Evolutionary conservation across 2,329 filamentous ascomycete species (phyloP).

Genomic region (Ophiobolus disseminans): DNA sequence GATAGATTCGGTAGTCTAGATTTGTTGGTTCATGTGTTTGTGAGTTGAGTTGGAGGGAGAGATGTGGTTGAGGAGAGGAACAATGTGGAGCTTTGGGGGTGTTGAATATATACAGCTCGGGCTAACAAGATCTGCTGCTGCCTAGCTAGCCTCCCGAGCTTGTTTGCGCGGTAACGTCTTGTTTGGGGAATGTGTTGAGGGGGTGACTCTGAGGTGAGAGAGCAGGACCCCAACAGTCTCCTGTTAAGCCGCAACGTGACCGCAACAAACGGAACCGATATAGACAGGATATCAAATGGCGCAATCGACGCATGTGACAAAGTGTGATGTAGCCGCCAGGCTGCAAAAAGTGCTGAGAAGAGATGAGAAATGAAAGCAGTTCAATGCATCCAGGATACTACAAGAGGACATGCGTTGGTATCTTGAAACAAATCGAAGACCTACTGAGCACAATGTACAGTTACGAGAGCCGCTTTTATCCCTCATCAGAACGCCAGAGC

Average conservation of each 20-base stretch:
- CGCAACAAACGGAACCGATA: neutral
- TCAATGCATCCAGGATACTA: neutral
- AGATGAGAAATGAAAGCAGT: neutral
- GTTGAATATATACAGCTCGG: no score
- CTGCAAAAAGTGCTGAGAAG: neutral
- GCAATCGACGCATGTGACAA: neutral
- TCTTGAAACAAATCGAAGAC: constrained; percentile 12
- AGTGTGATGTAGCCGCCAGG: constrained; percentile 5
- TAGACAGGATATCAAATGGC: neutral
- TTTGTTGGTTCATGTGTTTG: neutral
- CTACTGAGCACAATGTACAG: constrained; percentile 7
- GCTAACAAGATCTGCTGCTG: neutral
- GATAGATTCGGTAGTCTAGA: neutral
- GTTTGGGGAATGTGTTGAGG: no score
- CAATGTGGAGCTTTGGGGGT: no score
- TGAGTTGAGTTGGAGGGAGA: neutral
- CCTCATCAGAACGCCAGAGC: constrained; percentile 30
- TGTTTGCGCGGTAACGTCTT: constrained; percentile 6
- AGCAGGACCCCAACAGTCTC: neutral
- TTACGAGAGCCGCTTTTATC: neutral
- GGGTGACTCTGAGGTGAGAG: neutral
- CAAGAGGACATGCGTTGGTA: constrained; percentile 20
- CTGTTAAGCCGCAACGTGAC: neutral
- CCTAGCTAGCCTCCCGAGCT: neutral
- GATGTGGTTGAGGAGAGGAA: neutral